phyloP scores from a whole-genome alignment of 2,329 filamentous ascomycete genomes.

The Dactylellina haptotyla region DNA sequence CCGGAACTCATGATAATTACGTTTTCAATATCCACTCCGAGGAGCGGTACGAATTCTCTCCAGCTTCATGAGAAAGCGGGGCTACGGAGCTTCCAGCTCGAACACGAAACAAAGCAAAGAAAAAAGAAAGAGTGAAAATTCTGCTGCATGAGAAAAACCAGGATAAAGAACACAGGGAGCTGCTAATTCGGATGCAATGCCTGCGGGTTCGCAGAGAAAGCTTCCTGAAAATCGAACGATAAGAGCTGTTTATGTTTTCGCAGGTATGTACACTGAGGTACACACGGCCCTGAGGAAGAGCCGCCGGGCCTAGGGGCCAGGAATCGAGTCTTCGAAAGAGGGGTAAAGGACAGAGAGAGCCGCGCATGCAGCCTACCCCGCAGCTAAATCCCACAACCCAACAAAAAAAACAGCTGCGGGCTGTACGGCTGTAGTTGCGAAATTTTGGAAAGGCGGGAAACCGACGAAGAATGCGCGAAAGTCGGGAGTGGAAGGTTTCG shows the following conservation, averaged over 20 bases:
- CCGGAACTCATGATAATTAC: too few species aligned
- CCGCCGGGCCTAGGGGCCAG: constrained; percentile 22
- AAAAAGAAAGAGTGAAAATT: not conserved
- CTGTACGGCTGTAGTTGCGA: not conserved
- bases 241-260: constrained; percentile 14
- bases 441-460: not conserved
- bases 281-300: constrained; percentile 10
- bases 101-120: not conserved
- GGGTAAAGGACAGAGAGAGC: constrained; percentile 9
- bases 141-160: constrained; percentile 2
- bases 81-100: not conserved
- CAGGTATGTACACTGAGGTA: constrained; percentile 21
- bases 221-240: constrained; percentile 1
- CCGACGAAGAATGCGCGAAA: not conserved
- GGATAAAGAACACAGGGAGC: not conserved
- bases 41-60: too few species aligned
- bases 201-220: constrained; percentile 1
- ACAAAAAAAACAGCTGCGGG: not conserved
- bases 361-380: constrained; percentile 24
- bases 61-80: too few species aligned
- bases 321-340: constrained; percentile 14
- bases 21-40: too few species aligned
- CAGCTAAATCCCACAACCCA: constrained; percentile 13
- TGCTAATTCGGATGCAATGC: constrained; percentile 8
- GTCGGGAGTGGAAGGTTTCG: too few species aligned